Evolutionary conservation across 202 grass and related monocot species (phyloP).

Genomic region (Alloteropsis angusta): DNA sequence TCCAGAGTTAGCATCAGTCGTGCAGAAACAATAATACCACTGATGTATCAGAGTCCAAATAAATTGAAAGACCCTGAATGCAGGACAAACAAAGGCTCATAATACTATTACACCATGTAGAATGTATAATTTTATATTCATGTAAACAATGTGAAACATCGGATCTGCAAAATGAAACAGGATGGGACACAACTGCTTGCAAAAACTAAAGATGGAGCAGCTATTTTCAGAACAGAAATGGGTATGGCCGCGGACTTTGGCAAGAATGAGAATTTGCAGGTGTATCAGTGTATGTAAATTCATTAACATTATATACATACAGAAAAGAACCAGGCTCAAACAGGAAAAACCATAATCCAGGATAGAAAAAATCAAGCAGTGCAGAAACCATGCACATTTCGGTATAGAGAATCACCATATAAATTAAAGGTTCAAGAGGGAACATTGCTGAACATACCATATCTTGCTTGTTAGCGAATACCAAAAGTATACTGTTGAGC

Average conservation of each 20-base stretch:
- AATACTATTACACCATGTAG: neutral
- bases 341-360: neutral
- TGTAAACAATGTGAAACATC: neutral
- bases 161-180: neutral
- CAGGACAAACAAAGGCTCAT: neutral
- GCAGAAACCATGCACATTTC: neutral
- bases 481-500: constrained; percentile 90
- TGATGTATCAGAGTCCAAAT: neutral
- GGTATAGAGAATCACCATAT: neutral
- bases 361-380: neutral
- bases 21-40: neutral
- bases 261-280: neutral
- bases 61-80: neutral
- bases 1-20: neutral
- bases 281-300: neutral
- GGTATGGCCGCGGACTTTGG: neutral
- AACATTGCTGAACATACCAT: constrained; percentile 52
- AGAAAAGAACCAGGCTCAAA: neutral
- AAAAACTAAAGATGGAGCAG: too few relatives aligned
- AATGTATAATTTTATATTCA: too few relatives aligned
- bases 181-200: neutral
- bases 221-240: too few relatives aligned
- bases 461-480: constrained; percentile 98
- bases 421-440: neutral
- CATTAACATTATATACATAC: neutral